Evolutionary conservation across 495 filamentous ascomycete genomes (phyloP).

Genomic region (Melanomma pulvis-pyrius): DNA sequence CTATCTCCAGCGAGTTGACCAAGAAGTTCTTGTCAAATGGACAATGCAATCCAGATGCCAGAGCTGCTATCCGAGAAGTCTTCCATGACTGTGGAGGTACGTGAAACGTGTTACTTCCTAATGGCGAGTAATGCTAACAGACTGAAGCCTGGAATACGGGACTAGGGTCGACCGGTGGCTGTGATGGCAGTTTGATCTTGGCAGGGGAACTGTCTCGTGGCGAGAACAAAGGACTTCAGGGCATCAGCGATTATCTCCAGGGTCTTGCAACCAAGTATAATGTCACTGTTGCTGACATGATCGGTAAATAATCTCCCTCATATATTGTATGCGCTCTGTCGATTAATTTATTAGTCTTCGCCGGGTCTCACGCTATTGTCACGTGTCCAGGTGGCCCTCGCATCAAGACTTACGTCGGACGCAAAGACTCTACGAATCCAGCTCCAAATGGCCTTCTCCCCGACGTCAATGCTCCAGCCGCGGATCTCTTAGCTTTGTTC

Average conservation of each 20-base stretch:
- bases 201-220: slow-evolving; percentile 29
- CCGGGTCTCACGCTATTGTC: slow-evolving; percentile 39
- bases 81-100: slow-evolving; percentile 37
- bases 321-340: background rate
- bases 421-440: slow-evolving; percentile 29
- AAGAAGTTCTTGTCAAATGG: slow-evolving; percentile 29
- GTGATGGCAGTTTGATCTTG: slow-evolving; percentile 41
- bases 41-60: slow-evolving; percentile 34
- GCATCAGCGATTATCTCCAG: slow-evolving; percentile 30
- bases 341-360: slow-evolving; percentile 25
- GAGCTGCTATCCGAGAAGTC: slow-evolving; percentile 33
- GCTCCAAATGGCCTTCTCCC: slow-evolving; percentile 38
- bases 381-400: slow-evolving; percentile 42
- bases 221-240: slow-evolving; percentile 43
- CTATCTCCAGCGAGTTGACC: slow-evolving; percentile 29
- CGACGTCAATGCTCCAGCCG: slow-evolving; percentile 34
- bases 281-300: slow-evolving; percentile 39
- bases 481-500: slow-evolving; percentile 37
- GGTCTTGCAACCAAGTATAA: slow-evolving; percentile 20
- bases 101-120: background rate
- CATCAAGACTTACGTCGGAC: slow-evolving; percentile 38
- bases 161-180: slow-evolving; percentile 34
- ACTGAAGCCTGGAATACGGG: slow-evolving; percentile 26
- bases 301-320: slow-evolving; percentile 6
- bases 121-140: background rate